Conservation (phyloP, 2,329 filamentous ascomycete genomes). For the Ophiostoma tasmaniense region DNA sequence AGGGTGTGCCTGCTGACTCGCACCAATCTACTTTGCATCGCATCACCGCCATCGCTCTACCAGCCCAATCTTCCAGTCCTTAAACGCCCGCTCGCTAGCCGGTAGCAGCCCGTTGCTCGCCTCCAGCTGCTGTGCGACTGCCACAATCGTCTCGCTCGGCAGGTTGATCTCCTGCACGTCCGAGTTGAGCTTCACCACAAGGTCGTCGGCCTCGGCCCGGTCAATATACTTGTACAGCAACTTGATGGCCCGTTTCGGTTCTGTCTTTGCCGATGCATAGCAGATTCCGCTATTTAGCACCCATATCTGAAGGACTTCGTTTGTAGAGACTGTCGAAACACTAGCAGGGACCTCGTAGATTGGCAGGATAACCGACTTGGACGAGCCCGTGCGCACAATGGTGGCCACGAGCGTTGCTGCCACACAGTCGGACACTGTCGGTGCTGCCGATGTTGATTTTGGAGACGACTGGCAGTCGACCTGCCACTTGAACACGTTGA, state of each 20-base stretch:
- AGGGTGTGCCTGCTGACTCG: background rate
- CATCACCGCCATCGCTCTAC: conserved; percentile 42
- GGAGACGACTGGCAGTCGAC: conserved; percentile 23
- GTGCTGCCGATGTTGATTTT: background rate
- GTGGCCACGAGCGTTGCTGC: conserved; percentile 45
- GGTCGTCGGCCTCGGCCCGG: conserved; percentile 36
- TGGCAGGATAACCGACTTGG: conserved; percentile 46
- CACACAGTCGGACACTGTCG: conserved; percentile 41
- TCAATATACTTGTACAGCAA: conserved; percentile 42
- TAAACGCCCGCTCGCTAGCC: conserved; percentile 45
- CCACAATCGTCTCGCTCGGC: conserved; percentile 40
- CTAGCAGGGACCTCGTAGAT: conserved; percentile 21
- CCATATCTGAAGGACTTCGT: conserved; percentile 39
- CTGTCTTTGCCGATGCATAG: conserved; percentile 27
- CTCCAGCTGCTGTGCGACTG: conserved; percentile 37
- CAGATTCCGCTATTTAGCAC: conserved; percentile 47
- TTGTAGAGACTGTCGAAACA: too few relatives aligned
- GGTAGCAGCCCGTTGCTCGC: conserved; percentile 47
- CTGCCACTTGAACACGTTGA: conserved; percentile 51
- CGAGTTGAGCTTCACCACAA: conserved; percentile 44
- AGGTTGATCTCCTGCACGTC: conserved; percentile 53
- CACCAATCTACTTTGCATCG: background rate
- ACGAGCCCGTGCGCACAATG: conserved; percentile 47
- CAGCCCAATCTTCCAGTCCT: conserved; percentile 60
- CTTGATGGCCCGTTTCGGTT: conserved; percentile 39